phyloP scores from a whole-genome alignment of 441 rosid genomes.

The Mallotus japonicus region DNA sequence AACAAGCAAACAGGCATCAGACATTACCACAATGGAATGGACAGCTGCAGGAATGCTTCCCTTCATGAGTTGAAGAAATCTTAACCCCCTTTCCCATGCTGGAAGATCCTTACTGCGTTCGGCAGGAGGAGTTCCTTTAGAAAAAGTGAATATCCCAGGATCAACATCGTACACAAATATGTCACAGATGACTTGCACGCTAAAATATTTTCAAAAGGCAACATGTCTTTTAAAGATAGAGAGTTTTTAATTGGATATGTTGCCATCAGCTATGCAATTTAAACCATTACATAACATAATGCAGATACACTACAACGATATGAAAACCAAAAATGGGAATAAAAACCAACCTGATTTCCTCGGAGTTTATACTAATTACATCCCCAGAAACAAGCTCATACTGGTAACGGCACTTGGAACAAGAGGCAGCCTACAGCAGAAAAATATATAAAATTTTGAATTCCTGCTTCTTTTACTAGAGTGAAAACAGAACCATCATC shows the following conservation, averaged over 20 bases:
- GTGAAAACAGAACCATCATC: too few species aligned
- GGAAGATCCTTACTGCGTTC: slow-evolving; percentile 99
- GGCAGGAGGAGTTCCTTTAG: slow-evolving; percentile 98
- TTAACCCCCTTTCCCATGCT: slow-evolving; percentile 86
- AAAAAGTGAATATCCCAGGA: slow-evolving; percentile 81
- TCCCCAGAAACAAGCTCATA: slow-evolving; percentile 94
- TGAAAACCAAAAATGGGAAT: slow-evolving; percentile 9
- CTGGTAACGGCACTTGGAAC: slow-evolving; percentile 82
- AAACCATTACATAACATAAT: not conserved
- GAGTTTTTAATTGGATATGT: too few species aligned
- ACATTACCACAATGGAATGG: slow-evolving; percentile 85
- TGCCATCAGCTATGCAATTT: not conserved
- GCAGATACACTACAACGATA: not conserved
- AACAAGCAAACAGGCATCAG: not conserved
- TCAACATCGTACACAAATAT: slow-evolving; percentile 67
- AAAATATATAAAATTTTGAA: too few species aligned
- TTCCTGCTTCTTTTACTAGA: too few species aligned
- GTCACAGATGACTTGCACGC: not conserved
- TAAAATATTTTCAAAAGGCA: too few species aligned
- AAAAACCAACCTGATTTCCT: slow-evolving; percentile 78
- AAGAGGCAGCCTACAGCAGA: slow-evolving; percentile 63
- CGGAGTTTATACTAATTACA: slow-evolving; percentile 64
- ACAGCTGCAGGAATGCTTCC: slow-evolving; percentile 70
- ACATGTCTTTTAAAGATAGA: too few species aligned
- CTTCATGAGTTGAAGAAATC: slow-evolving; percentile 68